Evolutionary conservation across 1,139 yeast species (phyloP), one percentile per base, ranked within the genome.

Genomic region (Geotrichum restrictum): DNA sequence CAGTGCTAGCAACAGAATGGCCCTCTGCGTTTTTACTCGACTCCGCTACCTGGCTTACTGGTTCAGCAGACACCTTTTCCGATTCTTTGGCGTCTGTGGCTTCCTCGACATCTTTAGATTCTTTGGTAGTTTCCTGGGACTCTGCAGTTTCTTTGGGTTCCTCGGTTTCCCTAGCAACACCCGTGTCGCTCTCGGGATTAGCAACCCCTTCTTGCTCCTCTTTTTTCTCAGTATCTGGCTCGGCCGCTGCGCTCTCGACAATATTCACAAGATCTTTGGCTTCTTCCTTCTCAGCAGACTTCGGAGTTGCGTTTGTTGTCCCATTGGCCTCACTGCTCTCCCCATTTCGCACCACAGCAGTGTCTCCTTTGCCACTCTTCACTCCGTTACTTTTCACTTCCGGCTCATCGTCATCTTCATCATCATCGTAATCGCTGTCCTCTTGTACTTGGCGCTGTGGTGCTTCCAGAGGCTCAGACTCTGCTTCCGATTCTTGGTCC

Each of bases 401-500:
- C 21, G 39, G 32, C 29, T 24, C 29, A 5, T 44, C 39, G 52
- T 38, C 42, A 14, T 39, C 49, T 27, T 50, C 52, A n/a, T 65
- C 70, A 7, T 72, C 78, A 38, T 79, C 95, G 65, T 87, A 87
- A 65, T 87, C 80, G 64, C 85, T 91, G 64, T 87, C 95, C 63
- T 86, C 95, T 50, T 84, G 91, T 24, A 87, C 82, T 60, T 82
- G 78, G 63, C 95, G 77, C 66, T 85, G 81, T 21, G 87, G 88
- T 31, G 85, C 82, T 60, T 84, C 93, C 13, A 74, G 73, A 3
- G 73, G 71, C 56, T 55, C 57, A 44, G 55, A 8, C 29, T 24
- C 82, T 60, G 84, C 91, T 13, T 74, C 73, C 3, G 73, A 71
- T 56, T 55, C 57, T 42, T 53, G 53, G 56, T 50, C 45, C 57